Base-by-base conservation (phyloP, 176 grass and related monocot genomes). In the Aegilops speltoides region DNA sequence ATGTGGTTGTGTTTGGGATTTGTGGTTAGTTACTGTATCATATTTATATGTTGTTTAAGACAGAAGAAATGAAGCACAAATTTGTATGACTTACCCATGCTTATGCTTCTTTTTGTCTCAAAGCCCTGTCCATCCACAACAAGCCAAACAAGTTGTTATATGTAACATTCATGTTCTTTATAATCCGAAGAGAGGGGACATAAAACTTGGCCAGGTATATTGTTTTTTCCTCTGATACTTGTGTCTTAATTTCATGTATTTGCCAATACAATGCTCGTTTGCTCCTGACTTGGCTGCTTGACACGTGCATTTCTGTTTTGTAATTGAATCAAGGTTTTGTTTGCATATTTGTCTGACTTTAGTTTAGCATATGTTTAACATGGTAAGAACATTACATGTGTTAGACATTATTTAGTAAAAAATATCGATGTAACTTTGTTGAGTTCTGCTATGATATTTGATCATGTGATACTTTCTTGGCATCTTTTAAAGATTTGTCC, bases 81-180 rank as follows among this genome's bases (percentile, higher is more conserved):
- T 87, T 65, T 56, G 29, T 82, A 23, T 22, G 78, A 82, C 57
- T 83, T 64, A 59, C 63, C 37, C 36, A 85, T 87, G 25, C 68
- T 72, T 86, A 68, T 82, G 43, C 23, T 62, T 34, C 32, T 28
- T 82, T 82, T 82, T 33, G 12, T 71, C 78, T 76, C 87, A n/a
- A 77, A 94, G 96, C 64, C 81, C 79, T 65, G 80, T 37, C 68
- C 20, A 89, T 82, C 85, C 77, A 22, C 50, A 83, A 68, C 80
- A 83, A 89, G 69, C 80, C 84, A 95, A 93, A 60, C 84, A 81
- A 84, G 79, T 98, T 82, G 88, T 96, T 82, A 37, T 96, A 46
- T 98, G 96, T 87, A 98, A 98, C 56, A 96, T 91, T 78, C 93
- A 96, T 83, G 88, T 96, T 87, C 93, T 98, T 81, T 98, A 92